Percentiles rank a stretch among this genome's conserved stretches.
Conservation (phyloP, 2,329 filamentous ascomycete species). For the Ustulina deusta region DNA sequence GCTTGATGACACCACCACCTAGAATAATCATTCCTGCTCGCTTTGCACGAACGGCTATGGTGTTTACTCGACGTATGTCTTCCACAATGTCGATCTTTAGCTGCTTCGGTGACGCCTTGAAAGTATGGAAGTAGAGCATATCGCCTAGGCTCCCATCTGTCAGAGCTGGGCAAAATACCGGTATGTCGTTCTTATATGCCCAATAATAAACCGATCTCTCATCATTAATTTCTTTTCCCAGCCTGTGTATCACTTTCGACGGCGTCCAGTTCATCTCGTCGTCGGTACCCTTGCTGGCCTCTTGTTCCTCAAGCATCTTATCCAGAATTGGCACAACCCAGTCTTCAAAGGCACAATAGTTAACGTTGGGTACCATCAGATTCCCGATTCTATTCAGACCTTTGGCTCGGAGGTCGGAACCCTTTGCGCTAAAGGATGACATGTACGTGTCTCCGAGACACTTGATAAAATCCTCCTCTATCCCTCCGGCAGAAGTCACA, state of each 20-base stretch:
- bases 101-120: conserved; percentile 84
- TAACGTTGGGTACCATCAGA: conserved; percentile 93
- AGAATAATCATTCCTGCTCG: conserved; percentile 94
- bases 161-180: conserved; percentile 94
- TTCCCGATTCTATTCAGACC: conserved; percentile 98
- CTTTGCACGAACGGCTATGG: conserved; percentile 87
- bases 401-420: conserved; percentile 81
- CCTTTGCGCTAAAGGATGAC: conserved; percentile 82
- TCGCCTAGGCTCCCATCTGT: conserved; percentile 96
- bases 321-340: conserved; percentile 98
- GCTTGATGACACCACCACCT: conserved; percentile 95
- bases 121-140: conserved; percentile 99
- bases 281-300: conserved; percentile 74
- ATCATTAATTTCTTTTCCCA: conserved; percentile 95
- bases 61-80: conserved; percentile 94
- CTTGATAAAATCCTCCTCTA: conserved; percentile 99
- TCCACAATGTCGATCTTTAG: conserved; percentile 91
- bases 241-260: conserved; percentile 86
- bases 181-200: conserved; percentile 97
- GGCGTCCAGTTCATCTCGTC: conserved; percentile 90
- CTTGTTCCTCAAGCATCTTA: conserved; percentile 92
- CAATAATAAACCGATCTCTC: conserved; percentile 95
- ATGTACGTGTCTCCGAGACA: conserved; percentile 95
- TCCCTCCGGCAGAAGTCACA: conserved; percentile 93
- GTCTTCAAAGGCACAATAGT: conserved; percentile 98